Base-by-base conservation (phyloP, 352 stramenopile species). In the Globisporangium lucens region DNA sequence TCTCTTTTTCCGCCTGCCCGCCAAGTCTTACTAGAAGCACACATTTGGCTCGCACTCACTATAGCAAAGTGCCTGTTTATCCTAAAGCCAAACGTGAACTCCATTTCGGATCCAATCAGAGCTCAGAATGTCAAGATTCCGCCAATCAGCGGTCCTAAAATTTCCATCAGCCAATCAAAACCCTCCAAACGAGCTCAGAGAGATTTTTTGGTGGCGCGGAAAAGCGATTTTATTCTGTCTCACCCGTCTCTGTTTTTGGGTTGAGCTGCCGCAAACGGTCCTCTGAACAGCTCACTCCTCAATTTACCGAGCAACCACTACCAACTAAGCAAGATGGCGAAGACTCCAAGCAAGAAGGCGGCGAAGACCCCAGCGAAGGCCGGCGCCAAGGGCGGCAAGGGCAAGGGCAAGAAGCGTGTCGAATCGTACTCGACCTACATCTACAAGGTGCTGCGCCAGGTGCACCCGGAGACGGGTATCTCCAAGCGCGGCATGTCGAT, bases 401-500 rank as follows among this genome's bases (percentile, higher is more conserved):
- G 85, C 82, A 89, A 89, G 71, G 83, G 83, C 76, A 93, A 94
- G 82, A 95, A 95, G 80, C 87, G 87, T 51, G 86, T 96, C 1
- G 89, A 97, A 62, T 91, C 82, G 66, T 97, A 97, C 82, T 91
- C 83, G 73, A 94, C 84, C 60, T 97, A 97, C 87, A 97, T 97
- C 79, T 97, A 97, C 89, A 97, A 97, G 83, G 89, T 97, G 60
- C 70, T 97, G 65, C 94, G 91, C 60, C 97, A 98, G 79, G 95
- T 99, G 73, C 95, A 99, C 85, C 94, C 96, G 8, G 94, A 99
- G 70, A 98, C 93, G 70, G 97, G 97, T 78, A 99, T 99, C 78
- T 98, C 86, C 80, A 97, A 97, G 90, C 95, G 95, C 70, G 96
- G 92, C 60, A 99, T 99, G 96, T 98, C 93, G 62, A 98, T 99